Percentiles rank a stretch among this genome's conserved stretches.
Evolutionary conservation across 192 early-diverging fungal genomes (phyloP).

Genomic region (Backusella morwellensis): DNA sequence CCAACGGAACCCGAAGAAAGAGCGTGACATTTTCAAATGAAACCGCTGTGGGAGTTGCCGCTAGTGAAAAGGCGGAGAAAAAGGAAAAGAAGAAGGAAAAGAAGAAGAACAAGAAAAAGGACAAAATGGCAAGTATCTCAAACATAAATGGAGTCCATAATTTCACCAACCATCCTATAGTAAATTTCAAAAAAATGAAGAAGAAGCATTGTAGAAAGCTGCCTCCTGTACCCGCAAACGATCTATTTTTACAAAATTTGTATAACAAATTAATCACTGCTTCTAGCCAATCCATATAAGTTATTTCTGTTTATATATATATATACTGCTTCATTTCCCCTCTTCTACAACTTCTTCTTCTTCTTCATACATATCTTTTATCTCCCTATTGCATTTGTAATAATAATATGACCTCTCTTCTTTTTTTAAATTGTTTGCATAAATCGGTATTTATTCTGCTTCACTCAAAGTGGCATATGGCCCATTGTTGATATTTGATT

Average conservation of each 20-base stretch:
- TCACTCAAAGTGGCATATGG: not conserved
- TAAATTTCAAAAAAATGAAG: conserved; percentile 17
- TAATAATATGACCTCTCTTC: not conserved
- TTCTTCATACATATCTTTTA: not conserved
- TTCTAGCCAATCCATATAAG: not conserved
- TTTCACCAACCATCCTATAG: conserved; percentile 16
- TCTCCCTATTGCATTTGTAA: not conserved
- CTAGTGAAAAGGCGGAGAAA: not conserved
- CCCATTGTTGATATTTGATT: not conserved
- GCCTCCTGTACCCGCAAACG: conserved; percentile 2
- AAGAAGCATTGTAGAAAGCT: conserved; percentile 8
- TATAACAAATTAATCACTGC: not conserved
- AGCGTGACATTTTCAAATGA: conserved; percentile 5
- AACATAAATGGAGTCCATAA: conserved; percentile 2
- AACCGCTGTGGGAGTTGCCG: not conserved
- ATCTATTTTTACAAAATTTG: conserved; percentile 7
- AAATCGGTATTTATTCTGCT: not conserved
- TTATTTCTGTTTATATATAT: not conserved
- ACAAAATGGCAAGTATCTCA: conserved; percentile 14
- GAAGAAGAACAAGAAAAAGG: not conserved
- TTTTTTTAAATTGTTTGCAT: not conserved
- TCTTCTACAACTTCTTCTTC: not conserved
- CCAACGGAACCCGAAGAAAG: not conserved
- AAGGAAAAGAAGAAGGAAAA: not conserved
- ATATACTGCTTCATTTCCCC: not conserved